phyloP scores from a whole-genome alignment of 2,329 filamentous ascomycete genomes.

The Monosporascus sp. region DNA sequence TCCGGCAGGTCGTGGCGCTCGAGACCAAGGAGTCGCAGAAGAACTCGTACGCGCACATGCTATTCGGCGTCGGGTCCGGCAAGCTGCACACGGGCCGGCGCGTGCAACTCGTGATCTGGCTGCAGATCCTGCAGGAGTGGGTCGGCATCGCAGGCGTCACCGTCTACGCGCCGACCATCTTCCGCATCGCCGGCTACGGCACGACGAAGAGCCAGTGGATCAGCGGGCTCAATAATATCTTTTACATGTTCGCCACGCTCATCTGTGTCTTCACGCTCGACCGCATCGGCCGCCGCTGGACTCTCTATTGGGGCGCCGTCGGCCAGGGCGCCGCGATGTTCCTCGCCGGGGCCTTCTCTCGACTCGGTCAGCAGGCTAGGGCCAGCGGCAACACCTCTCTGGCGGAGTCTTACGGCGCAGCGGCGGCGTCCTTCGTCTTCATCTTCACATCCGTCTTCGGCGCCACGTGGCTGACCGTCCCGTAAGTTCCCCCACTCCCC shows the following conservation, averaged over 20 bases:
- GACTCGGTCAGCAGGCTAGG: constrained; percentile 44
- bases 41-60: constrained; percentile 59
- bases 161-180: constrained; percentile 54
- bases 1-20: constrained; percentile 55
- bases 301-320: constrained; percentile 62
- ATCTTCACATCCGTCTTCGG: constrained; percentile 62
- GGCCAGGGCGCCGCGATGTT: constrained; percentile 64
- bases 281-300: constrained; percentile 63
- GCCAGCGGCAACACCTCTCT: constrained; percentile 38
- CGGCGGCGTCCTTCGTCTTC: constrained; percentile 67
- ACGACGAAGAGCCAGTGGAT: constrained; percentile 59
- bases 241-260: constrained; percentile 58
- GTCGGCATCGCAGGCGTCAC: constrained; percentile 66
- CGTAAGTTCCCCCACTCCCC: constrained; percentile 8
- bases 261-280: constrained; percentile 67
- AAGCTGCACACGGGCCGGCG: constrained; percentile 62
- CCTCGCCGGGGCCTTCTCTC: constrained; percentile 57
- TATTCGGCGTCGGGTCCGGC: constrained; percentile 60
- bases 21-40: constrained; percentile 55
- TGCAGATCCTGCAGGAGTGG: constrained; percentile 68
- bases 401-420: constrained; percentile 51
- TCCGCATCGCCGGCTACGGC: constrained; percentile 62
- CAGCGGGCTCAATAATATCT: constrained; percentile 47
- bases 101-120: constrained; percentile 65
- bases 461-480: constrained; percentile 55